Evolutionary conservation across 176 grass and related monocot species (phyloP).

Genomic region (Stipa capillata): DNA sequence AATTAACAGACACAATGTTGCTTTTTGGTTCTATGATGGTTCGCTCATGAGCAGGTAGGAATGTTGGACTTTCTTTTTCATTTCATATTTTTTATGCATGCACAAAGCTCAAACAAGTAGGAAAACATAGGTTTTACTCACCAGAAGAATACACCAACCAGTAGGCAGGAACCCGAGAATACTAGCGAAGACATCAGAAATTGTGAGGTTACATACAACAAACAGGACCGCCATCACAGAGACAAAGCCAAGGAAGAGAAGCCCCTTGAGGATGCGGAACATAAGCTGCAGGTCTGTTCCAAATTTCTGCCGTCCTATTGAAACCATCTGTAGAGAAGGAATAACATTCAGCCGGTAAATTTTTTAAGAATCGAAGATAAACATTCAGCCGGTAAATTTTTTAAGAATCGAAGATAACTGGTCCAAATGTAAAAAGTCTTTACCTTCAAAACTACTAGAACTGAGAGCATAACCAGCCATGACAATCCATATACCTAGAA

Average conservation of each 20-base stretch:
- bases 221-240: constrained; percentile 80
- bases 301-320: constrained; percentile 25
- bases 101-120: neutral
- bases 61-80: no score
- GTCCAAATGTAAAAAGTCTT: constrained; percentile 3
- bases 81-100: neutral
- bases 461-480: constrained; percentile 92
- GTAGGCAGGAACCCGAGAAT: constrained; percentile 81
- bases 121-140: constrained; percentile 35
- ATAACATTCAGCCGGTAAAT: no score
- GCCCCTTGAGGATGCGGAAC: constrained; percentile 92
- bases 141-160: constrained; percentile 89
- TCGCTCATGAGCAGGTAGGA: neutral
- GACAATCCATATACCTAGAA: constrained; percentile 84
- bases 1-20: neutral
- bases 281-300: constrained; percentile 72
- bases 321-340: constrained; percentile 78
- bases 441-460: constrained; percentile 86
- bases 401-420: neutral
- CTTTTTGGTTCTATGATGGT: neutral
- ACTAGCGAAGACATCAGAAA: constrained; percentile 76
- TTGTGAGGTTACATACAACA: constrained; percentile 46
- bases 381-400: constrained; percentile 1
- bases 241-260: constrained; percentile 86
- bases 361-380: constrained; percentile 1